Evolutionary conservation across 1,284 basidiomycete species (phyloP).

Genomic region (Pholiota adiposa): DNA sequence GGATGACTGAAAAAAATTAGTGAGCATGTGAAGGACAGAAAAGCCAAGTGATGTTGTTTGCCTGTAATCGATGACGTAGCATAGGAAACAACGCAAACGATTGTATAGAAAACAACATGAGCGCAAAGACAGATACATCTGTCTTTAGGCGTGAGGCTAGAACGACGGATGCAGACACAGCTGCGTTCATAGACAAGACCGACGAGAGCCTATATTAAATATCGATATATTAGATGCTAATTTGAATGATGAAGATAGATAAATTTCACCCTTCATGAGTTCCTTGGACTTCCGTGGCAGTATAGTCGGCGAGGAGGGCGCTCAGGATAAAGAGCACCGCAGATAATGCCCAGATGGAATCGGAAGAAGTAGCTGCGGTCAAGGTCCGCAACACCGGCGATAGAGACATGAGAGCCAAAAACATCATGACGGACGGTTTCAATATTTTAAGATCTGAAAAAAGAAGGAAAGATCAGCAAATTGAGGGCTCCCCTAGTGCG

Average conservation of each 20-base stretch:
- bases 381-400: conserved; percentile 92
- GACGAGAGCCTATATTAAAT: conserved; percentile 70
- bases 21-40: conserved; percentile 15
- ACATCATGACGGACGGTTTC: conserved; percentile 83
- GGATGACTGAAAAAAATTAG: conserved; percentile 42
- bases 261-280: conserved; percentile 44
- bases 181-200: conserved; percentile 93
- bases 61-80: conserved; percentile 80
- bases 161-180: conserved; percentile 92
- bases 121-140: conserved; percentile 88
- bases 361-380: conserved; percentile 93
- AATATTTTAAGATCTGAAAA: conserved; percentile 65
- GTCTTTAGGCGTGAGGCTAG: conserved; percentile 88
- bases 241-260: neutral
- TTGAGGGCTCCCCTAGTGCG: neutral
- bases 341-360: conserved; percentile 94
- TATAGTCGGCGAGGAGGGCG: conserved; percentile 57
- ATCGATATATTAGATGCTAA: neutral
- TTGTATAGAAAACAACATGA: conserved; percentile 87
- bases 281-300: conserved; percentile 51
- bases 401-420: conserved; percentile 86
- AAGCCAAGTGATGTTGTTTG: conserved; percentile 37
- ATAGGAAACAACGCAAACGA: conserved; percentile 87
- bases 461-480: conserved; percentile 5
- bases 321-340: conserved; percentile 50